phyloP scores from a whole-genome alignment of 129 eudicot species.

The Lactuca saligna region DNA sequence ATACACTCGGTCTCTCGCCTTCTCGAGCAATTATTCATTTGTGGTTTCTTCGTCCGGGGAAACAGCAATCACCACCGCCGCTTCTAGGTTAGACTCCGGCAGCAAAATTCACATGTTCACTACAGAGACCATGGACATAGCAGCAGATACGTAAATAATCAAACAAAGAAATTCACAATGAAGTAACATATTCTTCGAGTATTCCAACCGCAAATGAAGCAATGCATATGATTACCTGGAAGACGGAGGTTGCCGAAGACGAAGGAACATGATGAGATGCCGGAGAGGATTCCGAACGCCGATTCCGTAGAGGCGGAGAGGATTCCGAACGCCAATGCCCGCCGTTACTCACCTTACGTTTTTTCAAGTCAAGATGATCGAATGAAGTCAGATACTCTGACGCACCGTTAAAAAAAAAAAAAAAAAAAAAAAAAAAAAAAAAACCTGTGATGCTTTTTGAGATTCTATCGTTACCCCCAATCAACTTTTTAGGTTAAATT shows the following conservation, averaged over 20 bases:
- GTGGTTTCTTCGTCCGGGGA: conserved; percentile 21
- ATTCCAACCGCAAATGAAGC: background rate
- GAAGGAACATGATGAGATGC: conserved; percentile 65
- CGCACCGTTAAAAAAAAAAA: no score
- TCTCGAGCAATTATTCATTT: conserved; percentile 45
- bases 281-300: conserved; percentile 68
- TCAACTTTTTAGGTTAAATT: no score
- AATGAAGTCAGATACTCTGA: background rate
- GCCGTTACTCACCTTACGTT: conserved; percentile 62
- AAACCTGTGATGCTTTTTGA: no score
- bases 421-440: no score
- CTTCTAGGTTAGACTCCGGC: conserved; percentile 47
- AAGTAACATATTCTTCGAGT: background rate
- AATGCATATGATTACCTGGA: conserved; percentile 44
- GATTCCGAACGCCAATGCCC: conserved; percentile 59
- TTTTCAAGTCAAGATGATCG: background rate
- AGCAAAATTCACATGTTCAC: conserved; percentile 81
- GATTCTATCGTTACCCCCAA: no score
- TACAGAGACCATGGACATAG: conserved; percentile 48
- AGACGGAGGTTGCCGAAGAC: conserved; percentile 61
- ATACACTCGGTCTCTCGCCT: conserved; percentile 18
- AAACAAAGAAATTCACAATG: background rate
- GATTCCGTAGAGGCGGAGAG: conserved; percentile 49
- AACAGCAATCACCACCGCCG: conserved; percentile 22
- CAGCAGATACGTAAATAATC: conserved; percentile 57